A percentile compares a stretch with the other conserved stretches of the same genome.
These are phyloP conservation scores for Musa schizocarpa DNA, from an alignment of 176 grass and related monocot species.

Conservation along the genomic window DNA sequence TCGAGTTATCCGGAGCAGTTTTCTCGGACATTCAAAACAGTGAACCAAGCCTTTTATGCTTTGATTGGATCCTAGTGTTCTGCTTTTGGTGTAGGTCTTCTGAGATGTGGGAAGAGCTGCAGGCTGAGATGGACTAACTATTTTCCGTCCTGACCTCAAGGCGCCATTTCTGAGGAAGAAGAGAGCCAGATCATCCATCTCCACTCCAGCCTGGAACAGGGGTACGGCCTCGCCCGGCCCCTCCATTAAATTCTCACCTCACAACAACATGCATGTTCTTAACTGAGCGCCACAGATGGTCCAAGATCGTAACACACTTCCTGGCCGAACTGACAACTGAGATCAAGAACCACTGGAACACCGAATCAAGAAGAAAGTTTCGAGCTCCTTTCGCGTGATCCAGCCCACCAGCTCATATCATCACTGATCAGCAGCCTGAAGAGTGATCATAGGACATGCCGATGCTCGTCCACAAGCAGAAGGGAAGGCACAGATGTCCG, in stretches of 20 bases:
- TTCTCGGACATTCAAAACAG: no score
- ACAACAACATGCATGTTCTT: no score
- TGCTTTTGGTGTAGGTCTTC: not conserved
- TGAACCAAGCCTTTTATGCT: no score
- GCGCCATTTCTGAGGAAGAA: constrained; percentile 9
- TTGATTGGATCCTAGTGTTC: no score
- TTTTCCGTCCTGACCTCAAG: constrained; percentile 5
- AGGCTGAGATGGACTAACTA: constrained; percentile 13
- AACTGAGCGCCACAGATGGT: constrained; percentile 12
- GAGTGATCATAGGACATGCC: no score
- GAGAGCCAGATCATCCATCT: constrained; percentile 15
- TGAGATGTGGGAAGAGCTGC: constrained; percentile 11
- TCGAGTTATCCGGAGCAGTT: not conserved
- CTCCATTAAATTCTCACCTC: not conserved
- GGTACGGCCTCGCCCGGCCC: not conserved
- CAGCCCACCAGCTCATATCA: not conserved
- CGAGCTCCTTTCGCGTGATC: constrained; percentile 19
- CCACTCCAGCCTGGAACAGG: constrained; percentile 3
- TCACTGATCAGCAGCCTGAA: not conserved
- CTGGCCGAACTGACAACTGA: constrained; percentile 32
- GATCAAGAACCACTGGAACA: constrained; percentile 39
- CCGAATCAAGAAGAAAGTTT: constrained; percentile 28
- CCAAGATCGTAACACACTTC: constrained; percentile 27
- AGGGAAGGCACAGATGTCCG: not conserved
- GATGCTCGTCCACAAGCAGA: no score